phyloP scores from a whole-genome alignment of 2,329 filamentous ascomycete species.

The Juglanconis sp. region DNA sequence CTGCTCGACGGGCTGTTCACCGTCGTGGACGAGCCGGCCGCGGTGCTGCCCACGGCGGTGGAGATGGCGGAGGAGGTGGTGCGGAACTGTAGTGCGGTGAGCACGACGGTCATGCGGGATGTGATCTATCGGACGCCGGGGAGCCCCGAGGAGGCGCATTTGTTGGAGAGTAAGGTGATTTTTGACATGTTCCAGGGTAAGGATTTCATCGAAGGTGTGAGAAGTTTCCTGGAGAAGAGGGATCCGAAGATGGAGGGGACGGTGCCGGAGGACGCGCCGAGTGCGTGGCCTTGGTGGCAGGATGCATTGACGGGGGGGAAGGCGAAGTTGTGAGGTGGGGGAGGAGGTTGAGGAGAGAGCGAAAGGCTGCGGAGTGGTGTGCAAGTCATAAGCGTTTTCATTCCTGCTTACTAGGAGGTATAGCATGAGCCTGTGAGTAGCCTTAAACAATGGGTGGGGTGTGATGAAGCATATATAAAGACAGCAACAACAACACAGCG shows the following conservation, averaged over 20 bases:
- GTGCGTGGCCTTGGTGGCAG: conserved; percentile 67
- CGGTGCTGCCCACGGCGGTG: conserved; percentile 63
- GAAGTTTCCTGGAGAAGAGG: conserved; percentile 68
- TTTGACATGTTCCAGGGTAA: conserved; percentile 54
- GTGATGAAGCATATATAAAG: no score
- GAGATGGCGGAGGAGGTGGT: conserved; percentile 66
- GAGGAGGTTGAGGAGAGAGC: background rate
- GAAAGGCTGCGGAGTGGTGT: background rate
- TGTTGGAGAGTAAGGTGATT: conserved; percentile 65
- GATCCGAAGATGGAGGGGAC: conserved; percentile 58
- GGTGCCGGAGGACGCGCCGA: conserved; percentile 57
- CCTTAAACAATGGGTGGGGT: no score
- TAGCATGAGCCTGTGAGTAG: no score
- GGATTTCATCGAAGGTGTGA: conserved; percentile 65
- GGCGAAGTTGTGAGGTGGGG: conserved; percentile 5
- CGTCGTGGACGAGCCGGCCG: conserved; percentile 50
- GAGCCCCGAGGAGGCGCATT: conserved; percentile 65
- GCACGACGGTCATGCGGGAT: conserved; percentile 66
- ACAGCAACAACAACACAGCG: no score
- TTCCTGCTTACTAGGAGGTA: no score
- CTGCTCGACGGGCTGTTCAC: conserved; percentile 62
- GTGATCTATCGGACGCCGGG: conserved; percentile 61
- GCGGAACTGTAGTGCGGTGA: conserved; percentile 61
- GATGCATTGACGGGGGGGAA: conserved; percentile 37
- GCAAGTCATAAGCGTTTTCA: no score